phyloP scores from a whole-genome alignment of 1,284 basidiomycete species.

The Puccinia horiana region DNA sequence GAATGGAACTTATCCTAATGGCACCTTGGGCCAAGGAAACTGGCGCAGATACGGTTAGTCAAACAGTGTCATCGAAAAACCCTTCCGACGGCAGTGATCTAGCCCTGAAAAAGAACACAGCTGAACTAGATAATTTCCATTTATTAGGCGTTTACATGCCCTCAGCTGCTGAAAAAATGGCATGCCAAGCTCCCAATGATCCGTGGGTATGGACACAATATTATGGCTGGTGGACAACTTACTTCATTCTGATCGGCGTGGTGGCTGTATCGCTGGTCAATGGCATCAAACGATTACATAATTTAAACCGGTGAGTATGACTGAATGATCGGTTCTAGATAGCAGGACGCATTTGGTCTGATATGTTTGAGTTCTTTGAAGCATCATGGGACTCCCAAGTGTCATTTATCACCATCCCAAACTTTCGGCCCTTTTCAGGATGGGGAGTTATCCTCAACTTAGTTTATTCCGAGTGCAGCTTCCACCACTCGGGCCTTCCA shows the following conservation, averaged over 20 bases:
- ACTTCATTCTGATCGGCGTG: constrained; percentile 32
- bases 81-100: not conserved
- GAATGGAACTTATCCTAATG: constrained; percentile 48
- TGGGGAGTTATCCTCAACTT: constrained; percentile 38
- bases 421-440: constrained; percentile 30
- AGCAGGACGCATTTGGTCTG: not conserved
- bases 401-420: constrained; percentile 32
- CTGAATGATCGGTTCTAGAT: not conserved
- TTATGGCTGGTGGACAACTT: constrained; percentile 48
- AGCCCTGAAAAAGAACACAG: not conserved
- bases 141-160: constrained; percentile 25
- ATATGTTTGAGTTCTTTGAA: not conserved
- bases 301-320: constrained; percentile 37
- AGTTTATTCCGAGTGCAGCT: not conserved
- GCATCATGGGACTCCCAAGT: constrained; percentile 20
- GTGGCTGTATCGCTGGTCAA: constrained; percentile 27
- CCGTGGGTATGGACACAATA: constrained; percentile 30
- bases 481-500: constrained; percentile 35
- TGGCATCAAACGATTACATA: constrained; percentile 41
- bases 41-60: constrained; percentile 41
- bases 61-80: not conserved
- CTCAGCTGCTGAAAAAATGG: constrained; percentile 11
- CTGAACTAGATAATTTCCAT: not conserved
- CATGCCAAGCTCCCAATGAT: constrained; percentile 43
- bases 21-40: constrained; percentile 32